Percentiles rank a stretch among this genome's conserved stretches.
These are phyloP conservation scores for Candida sp. DNA, from an alignment of 1,139 yeast species.

Conservation along the genomic window DNA sequence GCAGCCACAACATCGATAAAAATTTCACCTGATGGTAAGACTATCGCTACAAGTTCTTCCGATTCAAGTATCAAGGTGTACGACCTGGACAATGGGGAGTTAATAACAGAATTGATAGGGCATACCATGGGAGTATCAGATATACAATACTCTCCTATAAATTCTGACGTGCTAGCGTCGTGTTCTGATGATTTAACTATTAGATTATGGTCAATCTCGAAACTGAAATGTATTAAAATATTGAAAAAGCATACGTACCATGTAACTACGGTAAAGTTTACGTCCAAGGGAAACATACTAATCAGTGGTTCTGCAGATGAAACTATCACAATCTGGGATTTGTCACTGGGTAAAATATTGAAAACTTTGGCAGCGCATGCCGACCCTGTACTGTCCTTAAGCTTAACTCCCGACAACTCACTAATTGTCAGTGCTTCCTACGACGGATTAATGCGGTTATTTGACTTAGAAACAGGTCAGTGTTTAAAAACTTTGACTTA, in stretches of 20 bases:
- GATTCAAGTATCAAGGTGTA: slow-evolving; percentile 26
- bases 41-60: slow-evolving; percentile 55
- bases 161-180: slow-evolving; percentile 71
- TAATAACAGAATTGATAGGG: slow-evolving; percentile 46
- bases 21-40: slow-evolving; percentile 63
- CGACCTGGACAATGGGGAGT: slow-evolving; percentile 12
- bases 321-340: slow-evolving; percentile 89
- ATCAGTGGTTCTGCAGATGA: slow-evolving; percentile 90
- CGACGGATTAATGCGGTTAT: slow-evolving; percentile 86
- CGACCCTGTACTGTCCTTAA: slow-evolving; percentile 79
- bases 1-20: slow-evolving; percentile 41
- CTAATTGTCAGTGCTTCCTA: slow-evolving; percentile 84
- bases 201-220: slow-evolving; percentile 63
- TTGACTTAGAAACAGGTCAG: slow-evolving; percentile 87
- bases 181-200: slow-evolving; percentile 86
- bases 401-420: slow-evolving; percentile 76
- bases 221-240: slow-evolving; percentile 52
- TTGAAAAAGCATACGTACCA: slow-evolving; percentile 85
- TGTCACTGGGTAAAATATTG: slow-evolving; percentile 63
- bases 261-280: slow-evolving; percentile 71
- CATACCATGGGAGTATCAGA: slow-evolving; percentile 72
- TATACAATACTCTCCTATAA: slow-evolving; percentile 68
- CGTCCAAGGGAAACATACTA: slow-evolving; percentile 70
- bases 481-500: slow-evolving; percentile 87
- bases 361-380: slow-evolving; percentile 91